Evolutionary conservation across 345 rosid genomes (phyloP), one percentile per base, ranked within the genome.

Genomic region (Salix brachista): DNA sequence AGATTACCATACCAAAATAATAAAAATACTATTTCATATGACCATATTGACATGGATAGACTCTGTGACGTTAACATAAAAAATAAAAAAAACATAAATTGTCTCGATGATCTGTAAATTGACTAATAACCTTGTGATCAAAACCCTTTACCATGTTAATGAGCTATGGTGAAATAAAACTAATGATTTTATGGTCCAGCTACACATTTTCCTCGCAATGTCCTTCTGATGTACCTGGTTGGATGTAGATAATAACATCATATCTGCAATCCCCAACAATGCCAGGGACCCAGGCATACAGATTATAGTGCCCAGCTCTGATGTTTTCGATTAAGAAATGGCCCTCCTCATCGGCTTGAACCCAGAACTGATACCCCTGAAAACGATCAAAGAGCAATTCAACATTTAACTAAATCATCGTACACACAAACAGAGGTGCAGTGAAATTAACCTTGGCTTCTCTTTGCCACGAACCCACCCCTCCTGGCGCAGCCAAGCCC

Each of bases 281-380:
- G 25, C 94, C 96, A 10, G 89, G 83, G 74, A 91, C 84, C 93
- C 90, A 96, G 2, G 91, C 97, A 39, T 86, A 89, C 73, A 96
- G 83, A 78, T 80, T 90, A 54, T 96, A 92, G 14, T 73, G 71
- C 3, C 97, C 97, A 1, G 85, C 64, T 84, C 93, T 85, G 50
- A 90, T 84, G 66, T 96, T 89, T 25, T 86, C 56, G 23, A 93
- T 88, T 7, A 52, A 11, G 84, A 96, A 96, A 83, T 54, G 61
- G 6, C 98, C 98, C 21, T 36, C 67, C 50, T 73, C 70, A 79
- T 89, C 85, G 6, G 97, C 81, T 84, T 64, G 67, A 30, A 86
- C 82, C 98, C 98, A 96, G 67, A 93, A 96, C 34, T 96, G 99
- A 82, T 96, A 92, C 46, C 95, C 98, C 99, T 96, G 79, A 8